Percentiles rank a stretch among this genome's conserved stretches.
Conservation (phyloP, 352 stramenopile genomes). For the Pythium guiyangense region DNA sequence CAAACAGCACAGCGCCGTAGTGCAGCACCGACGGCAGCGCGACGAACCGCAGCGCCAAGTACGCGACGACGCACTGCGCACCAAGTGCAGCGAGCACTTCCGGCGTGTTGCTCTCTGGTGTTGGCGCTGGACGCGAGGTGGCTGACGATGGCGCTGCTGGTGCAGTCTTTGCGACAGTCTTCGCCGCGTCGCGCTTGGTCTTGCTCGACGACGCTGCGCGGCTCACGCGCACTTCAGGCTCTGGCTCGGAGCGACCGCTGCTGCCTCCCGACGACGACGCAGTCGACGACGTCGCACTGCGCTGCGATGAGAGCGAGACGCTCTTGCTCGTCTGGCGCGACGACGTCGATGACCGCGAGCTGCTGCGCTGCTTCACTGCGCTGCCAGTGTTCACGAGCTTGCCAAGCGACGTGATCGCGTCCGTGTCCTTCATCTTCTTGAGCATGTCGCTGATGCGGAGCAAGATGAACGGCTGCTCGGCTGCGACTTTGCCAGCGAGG, state of each 20-base stretch:
- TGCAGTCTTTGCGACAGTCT: not conserved
- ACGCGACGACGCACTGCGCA: slow-evolving; percentile 45
- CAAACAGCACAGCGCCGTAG: slow-evolving; percentile 28
- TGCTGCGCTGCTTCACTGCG: not conserved
- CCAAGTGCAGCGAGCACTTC: slow-evolving; percentile 37
- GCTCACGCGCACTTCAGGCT: slow-evolving; percentile 2
- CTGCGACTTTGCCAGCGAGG: slow-evolving; percentile 52
- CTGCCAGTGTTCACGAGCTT: slow-evolving; percentile 38
- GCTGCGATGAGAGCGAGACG: slow-evolving; percentile 3
- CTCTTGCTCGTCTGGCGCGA: slow-evolving; percentile 6
- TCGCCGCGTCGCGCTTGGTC: not conserved
- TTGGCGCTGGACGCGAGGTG: not conserved
- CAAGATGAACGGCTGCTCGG: slow-evolving; percentile 67
- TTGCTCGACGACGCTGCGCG: not conserved
- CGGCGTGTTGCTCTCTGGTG: slow-evolving; percentile 14
- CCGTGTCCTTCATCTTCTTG: slow-evolving; percentile 41
- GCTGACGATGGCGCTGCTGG: not conserved
- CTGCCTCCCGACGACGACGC: not conserved
- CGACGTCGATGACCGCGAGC: not conserved
- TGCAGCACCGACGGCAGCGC: slow-evolving; percentile 41
- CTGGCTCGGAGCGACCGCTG: slow-evolving; percentile 2
- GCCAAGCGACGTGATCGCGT: slow-evolving; percentile 25
- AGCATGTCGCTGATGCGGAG: slow-evolving; percentile 44
- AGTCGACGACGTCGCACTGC: not conserved
- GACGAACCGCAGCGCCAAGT: slow-evolving; percentile 42